A percentile compares a stretch with the other conserved stretches of the same genome.
Conservation (phyloP, 1,139 yeast genomes). For the Candida sp. region DNA sequence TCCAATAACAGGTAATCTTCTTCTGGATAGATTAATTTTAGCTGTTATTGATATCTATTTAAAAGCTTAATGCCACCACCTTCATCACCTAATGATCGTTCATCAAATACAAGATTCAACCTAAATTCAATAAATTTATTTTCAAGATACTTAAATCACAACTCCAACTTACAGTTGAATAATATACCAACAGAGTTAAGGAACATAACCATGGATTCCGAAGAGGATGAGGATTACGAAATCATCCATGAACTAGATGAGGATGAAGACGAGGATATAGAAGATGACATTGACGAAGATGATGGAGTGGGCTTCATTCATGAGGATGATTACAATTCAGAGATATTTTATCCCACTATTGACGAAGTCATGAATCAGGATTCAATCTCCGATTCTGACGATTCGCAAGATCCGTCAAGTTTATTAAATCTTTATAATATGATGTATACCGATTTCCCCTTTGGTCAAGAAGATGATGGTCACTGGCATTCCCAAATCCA, state of each 20-base stretch:
- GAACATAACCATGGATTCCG: conserved; percentile 9
- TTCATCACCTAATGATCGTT: conserved; percentile 3
- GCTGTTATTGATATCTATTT: too few species aligned
- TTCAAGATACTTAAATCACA: conserved; percentile 10
- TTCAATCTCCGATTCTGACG: background rate
- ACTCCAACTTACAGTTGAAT: conserved; percentile 3
- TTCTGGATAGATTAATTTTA: too few species aligned
- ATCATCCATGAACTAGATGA: conserved; percentile 4
- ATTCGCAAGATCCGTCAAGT: conserved; percentile 1
- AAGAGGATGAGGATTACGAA: conserved; percentile 2
- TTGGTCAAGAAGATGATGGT: conserved; percentile 9
- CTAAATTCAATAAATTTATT: conserved; percentile 10
- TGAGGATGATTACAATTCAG: conserved; percentile 3
- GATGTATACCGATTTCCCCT: conserved; percentile 3
- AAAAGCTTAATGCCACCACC: conserved; percentile 1
- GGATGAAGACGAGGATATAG: conserved; percentile 7
- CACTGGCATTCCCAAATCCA: conserved; percentile 13
- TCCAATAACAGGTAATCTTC: too few species aligned
- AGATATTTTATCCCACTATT: background rate
- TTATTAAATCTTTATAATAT: conserved; percentile 2
- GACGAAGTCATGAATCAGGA: background rate
- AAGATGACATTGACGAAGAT: conserved; percentile 7
- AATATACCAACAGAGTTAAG: conserved; percentile 10
- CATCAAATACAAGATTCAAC: conserved; percentile 1
- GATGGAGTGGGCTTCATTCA: conserved; percentile 6